phyloP scores from a whole-genome alignment of 2,329 filamentous ascomycete species.

The Rachicladosporium sp. region DNA sequence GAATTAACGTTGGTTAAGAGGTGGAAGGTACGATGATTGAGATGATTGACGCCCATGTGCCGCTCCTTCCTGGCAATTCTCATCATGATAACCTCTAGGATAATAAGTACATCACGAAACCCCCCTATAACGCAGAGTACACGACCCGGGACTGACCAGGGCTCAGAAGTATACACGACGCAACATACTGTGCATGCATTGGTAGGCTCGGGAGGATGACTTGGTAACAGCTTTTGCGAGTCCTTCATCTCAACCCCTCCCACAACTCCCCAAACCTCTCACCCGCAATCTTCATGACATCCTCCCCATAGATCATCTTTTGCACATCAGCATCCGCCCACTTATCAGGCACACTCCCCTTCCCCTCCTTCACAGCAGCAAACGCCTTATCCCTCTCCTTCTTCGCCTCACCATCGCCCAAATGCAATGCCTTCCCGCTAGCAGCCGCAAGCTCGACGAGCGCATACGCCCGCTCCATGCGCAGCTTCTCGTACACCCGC shows the following conservation, averaged over 20 bases:
- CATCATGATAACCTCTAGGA: too few relatives aligned
- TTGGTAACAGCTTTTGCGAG: neutral
- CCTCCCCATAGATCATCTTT: slow-evolving; percentile 35
- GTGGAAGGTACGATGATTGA: too few relatives aligned
- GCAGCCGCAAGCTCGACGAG: slow-evolving; percentile 46
- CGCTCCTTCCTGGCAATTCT: too few relatives aligned
- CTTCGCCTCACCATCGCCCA: slow-evolving; percentile 47
- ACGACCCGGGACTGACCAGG: too few relatives aligned
- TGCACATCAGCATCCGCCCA: slow-evolving; percentile 42
- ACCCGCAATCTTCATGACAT: slow-evolving; percentile 33
- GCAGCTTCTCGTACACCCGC: slow-evolving; percentile 42
- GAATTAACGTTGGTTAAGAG: too few relatives aligned
- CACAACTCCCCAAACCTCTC: slow-evolving; percentile 27
- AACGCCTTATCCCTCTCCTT: slow-evolving; percentile 47
- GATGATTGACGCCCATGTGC: too few relatives aligned
- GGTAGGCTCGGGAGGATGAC: too few relatives aligned
- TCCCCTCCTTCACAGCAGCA: slow-evolving; percentile 31
- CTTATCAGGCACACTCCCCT: slow-evolving; percentile 34
- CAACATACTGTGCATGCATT: too few relatives aligned
- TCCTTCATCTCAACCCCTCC: neutral
- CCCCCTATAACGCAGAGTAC: too few relatives aligned
- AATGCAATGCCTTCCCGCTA: slow-evolving; percentile 41
- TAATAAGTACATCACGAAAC: too few relatives aligned
- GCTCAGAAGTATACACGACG: too few relatives aligned
- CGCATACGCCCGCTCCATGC: slow-evolving; percentile 44